Base-by-base conservation (phyloP, 129 eudicot genomes). In the Tagetes patula region DNA sequence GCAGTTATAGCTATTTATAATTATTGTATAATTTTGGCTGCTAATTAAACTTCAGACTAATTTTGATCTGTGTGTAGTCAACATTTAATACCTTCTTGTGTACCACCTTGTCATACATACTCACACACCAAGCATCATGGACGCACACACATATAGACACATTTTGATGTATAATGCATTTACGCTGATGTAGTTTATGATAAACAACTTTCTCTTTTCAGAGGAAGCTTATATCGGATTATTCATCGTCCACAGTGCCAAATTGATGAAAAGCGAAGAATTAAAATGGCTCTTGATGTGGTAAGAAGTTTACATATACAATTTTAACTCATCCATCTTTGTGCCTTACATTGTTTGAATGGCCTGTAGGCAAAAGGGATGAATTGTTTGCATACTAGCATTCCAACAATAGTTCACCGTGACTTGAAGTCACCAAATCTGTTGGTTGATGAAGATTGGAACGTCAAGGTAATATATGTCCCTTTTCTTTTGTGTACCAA, bases 221-320 rank as follows among this genome's bases (percentile, higher is more conserved):
- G 98, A 55, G 99, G 99, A 83, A 95, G 99, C 88, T 90, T 95
- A 77, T 86, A 90, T 73, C 85, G 97, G 83, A 89, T 95, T 56
- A 91, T 95, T 70, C 99, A 95, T 85, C 97, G 99, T 48, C 99
- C 99, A 79, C 90, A 95, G 39, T 86, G 84, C 83, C 99, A 95
- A 73, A 90, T 95, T 80, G 99, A 95, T 79, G 99, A 95, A 74
- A 86, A 85, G 76, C 86, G 93, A 53, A 81, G 99, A 85, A 88
- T 95, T 59, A 95, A 88, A 79, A 95, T 95, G 99, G 99, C 99
- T 53, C 94, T 95, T 73, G 99, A 95, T 85, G 99, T 95, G 91
- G 99, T 95, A 85, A 70, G 82, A 36, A n/a, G 58, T 65, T 60
- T 49, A 38, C 30, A 70, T 20, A 55, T 42, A 73, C n/a, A 55